phyloP scores from a whole-genome alignment of 31 red algal genomes.

The Odonthalia washingtoniensis region DNA sequence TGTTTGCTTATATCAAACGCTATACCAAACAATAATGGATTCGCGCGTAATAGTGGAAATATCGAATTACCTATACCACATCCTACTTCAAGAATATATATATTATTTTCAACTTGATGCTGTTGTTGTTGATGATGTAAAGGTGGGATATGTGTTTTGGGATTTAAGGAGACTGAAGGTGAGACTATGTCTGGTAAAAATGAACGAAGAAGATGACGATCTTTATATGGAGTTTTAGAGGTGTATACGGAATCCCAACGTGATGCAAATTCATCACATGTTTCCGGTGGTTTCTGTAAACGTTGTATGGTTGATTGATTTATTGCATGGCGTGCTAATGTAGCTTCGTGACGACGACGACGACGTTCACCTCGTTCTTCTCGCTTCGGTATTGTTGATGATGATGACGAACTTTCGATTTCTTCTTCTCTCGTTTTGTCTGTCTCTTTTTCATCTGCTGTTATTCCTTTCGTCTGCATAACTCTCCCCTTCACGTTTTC shows the following conservation, averaged over 20 bases:
- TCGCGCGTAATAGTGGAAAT: conserved; percentile 90
- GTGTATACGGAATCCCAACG: conserved; percentile 88
- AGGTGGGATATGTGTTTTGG: conserved; percentile 39
- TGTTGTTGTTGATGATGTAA: background rate
- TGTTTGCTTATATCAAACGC: conserved; percentile 80
- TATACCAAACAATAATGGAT: conserved; percentile 78
- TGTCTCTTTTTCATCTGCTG: too few species aligned
- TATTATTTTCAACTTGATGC: conserved; percentile 32
- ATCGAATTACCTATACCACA: conserved; percentile 87
- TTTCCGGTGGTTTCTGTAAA: conserved; percentile 20
- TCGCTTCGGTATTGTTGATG: background rate
- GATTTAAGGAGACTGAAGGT: conserved; percentile 21
- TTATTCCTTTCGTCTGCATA: too few species aligned
- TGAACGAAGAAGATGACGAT: conserved; percentile 84
- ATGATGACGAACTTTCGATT: too few species aligned
- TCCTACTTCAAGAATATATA: conserved; percentile 69
- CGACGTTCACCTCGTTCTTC: conserved; percentile 54
- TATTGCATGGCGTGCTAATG: conserved; percentile 40
- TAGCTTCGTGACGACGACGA: conserved; percentile 43
- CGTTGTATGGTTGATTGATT: background rate
- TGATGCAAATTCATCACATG: conserved; percentile 32
- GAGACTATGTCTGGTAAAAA: conserved; percentile 85
- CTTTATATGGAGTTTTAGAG: conserved; percentile 86
- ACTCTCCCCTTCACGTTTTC: too few species aligned
- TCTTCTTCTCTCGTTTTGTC: too few species aligned